Evolutionary conservation across 2,329 filamentous ascomycete species (phyloP).

Genomic region (Penicillium sp.): DNA sequence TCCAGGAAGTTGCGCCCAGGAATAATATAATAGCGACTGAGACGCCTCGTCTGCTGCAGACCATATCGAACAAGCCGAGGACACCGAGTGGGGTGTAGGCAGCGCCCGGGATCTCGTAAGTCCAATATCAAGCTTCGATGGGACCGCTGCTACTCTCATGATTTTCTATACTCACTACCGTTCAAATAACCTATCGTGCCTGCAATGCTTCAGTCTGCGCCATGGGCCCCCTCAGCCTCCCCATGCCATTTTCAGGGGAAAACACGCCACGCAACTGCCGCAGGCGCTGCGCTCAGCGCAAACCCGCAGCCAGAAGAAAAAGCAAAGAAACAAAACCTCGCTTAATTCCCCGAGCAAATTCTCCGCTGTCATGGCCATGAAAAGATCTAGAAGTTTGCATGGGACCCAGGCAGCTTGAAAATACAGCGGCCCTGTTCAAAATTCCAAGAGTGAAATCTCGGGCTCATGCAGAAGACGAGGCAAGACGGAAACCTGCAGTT

Average conservation of each 20-base stretch:
- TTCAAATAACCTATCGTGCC: no score
- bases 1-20: no score
- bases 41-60: no score
- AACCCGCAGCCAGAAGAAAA: not conserved
- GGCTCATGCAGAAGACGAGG: not conserved
- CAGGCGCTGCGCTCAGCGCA: not conserved
- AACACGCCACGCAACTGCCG: slow-evolving; percentile 1
- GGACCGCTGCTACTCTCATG: no score
- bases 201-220: no score
- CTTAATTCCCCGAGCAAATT: slow-evolving; percentile 4
- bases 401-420: not conserved
- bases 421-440: not conserved
- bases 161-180: no score
- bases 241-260: not conserved
- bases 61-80: no score
- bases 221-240: no score
- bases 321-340: not conserved
- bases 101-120: no score
- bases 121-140: no score
- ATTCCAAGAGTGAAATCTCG: not conserved
- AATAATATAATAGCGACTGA: no score
- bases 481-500: slow-evolving; percentile 1
- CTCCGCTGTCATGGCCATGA: not conserved
- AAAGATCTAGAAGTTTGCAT: not conserved
- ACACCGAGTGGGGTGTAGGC: no score